Evolutionary conservation across 805 yeast species (phyloP).

Genomic region (Cephaloascus fragrans): DNA sequence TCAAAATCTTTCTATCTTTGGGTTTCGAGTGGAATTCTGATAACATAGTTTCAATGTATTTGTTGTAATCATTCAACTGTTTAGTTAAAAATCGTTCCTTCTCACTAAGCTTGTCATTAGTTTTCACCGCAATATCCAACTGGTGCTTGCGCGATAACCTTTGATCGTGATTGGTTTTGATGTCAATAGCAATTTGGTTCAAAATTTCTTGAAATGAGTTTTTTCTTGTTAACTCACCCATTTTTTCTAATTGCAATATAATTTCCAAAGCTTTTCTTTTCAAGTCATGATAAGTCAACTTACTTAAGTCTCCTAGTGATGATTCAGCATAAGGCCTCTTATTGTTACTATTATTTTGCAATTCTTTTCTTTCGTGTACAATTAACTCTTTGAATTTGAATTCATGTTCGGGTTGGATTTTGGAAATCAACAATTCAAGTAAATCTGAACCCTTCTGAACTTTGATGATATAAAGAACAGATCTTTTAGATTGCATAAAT

Average conservation of each 20-base stretch:
- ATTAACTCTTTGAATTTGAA: slow-evolving; percentile 46
- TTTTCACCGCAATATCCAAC: slow-evolving; percentile 26
- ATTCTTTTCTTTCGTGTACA: slow-evolving; percentile 26
- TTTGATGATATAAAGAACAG: slow-evolving; percentile 71
- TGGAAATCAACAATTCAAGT: slow-evolving; percentile 57
- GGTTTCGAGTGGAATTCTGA: slow-evolving; percentile 33
- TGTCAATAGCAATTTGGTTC: slow-evolving; percentile 79
- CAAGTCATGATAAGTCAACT: slow-evolving; percentile 56
- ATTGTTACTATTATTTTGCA: slow-evolving; percentile 28
- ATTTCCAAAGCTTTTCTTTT: slow-evolving; percentile 69
- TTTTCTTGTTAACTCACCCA: slow-evolving; percentile 53
- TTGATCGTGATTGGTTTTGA: slow-evolving; percentile 38
- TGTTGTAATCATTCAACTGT: slow-evolving; percentile 35
- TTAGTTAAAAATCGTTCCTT: slow-evolving; percentile 35
- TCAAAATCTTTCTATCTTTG: slow-evolving; percentile 35
- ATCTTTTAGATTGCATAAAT: slow-evolving; percentile 71
- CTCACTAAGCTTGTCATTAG: slow-evolving; percentile 31
- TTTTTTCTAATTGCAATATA: slow-evolving; percentile 62
- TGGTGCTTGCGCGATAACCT: slow-evolving; percentile 31
- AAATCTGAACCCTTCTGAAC: slow-evolving; percentile 68
- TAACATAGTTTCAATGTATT: slow-evolving; percentile 35
- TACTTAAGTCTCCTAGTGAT: slow-evolving; percentile 39
- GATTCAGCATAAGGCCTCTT: slow-evolving; percentile 34
- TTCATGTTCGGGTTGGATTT: slow-evolving; percentile 66
- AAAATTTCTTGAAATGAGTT: slow-evolving; percentile 71